Base-by-base conservation (phyloP, 2,329 filamentous ascomycete genomes). In the Pseudogymnoascus sp. region DNA sequence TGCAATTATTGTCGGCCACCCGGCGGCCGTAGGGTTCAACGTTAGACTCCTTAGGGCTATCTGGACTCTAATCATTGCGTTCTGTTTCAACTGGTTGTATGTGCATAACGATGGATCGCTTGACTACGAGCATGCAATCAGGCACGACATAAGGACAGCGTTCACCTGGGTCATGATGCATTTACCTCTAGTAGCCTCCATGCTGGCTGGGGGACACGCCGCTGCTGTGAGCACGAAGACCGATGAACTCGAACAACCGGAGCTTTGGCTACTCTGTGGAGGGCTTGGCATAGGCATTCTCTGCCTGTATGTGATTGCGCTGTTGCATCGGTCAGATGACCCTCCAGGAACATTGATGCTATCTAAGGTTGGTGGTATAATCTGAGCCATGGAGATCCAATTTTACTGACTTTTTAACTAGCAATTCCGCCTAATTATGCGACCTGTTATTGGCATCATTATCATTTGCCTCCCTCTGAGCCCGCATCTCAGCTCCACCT, bases 61-160 rank as follows among this genome's bases (percentile, higher is more conserved):
- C n/a, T 79, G 76, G 69, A 79, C 77, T 1, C 70, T 80, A 4
- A 67, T 79, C 30, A 77, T 80, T 38, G 77, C 78, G 0, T 80
- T 80, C 63, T 78, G 76, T 64, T 70, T 80, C 58, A 80, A 80
- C 62, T 80, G 77, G 77, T 67, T 80, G 57, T 80, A 80, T 60
- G 73, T 77, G 20, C 77, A 77, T 61, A 76, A 76, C 35, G 78
- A 80, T 60, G 78, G 78, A 12, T 76, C 77, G 12, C 62, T 77
- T 7, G 66, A 75, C 20, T 71, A 70, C 11, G 74, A 73, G 6
- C 78, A 80, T 63, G 77, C 78, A 0, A 72, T 80, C 47, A 73
- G 76, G 73, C 28, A 53, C n/a, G 30, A 14, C 5, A 50, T 75
- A 0, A 75, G 70, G 67, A 77, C 76, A 4, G 76, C 76, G 0